Evolutionary conservation across 2,329 filamentous ascomycete genomes (phyloP).

Genomic region (Sporothrix euskadiensis): DNA sequence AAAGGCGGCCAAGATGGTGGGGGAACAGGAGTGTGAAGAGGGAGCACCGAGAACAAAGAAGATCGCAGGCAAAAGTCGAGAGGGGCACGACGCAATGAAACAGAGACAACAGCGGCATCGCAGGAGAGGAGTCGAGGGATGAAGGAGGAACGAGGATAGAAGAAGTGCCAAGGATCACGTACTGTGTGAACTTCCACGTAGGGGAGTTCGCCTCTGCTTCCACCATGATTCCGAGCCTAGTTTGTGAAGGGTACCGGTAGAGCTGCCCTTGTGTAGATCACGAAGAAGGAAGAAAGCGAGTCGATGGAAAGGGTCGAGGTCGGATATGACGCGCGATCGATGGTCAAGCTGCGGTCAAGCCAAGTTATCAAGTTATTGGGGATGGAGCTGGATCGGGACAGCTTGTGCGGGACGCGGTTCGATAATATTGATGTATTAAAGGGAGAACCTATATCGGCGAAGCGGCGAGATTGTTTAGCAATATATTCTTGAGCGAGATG

Average conservation of each 20-base stretch:
- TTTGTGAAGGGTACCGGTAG: constrained; percentile 22
- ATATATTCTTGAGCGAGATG: background rate
- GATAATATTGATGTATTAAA: background rate
- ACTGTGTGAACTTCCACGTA: constrained; percentile 99
- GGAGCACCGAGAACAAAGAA: background rate
- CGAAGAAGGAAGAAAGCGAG: background rate
- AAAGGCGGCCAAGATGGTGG: background rate
- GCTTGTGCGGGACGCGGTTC: background rate
- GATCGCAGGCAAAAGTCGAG: background rate
- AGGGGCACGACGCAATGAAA: background rate
- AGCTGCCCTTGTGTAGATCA: constrained; percentile 24
- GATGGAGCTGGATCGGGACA: background rate
- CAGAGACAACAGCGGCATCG: background rate
- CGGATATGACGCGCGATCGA: background rate
- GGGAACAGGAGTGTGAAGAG: background rate
- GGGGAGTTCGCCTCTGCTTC: constrained; percentile 91
- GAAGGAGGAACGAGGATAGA: constrained; percentile 15
- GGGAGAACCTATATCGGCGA: background rate
- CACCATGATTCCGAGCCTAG: constrained; percentile 70
- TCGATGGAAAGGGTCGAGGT: background rate
- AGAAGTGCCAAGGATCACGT: constrained; percentile 48
- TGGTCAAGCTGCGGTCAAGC: background rate
- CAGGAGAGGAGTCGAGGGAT: background rate
- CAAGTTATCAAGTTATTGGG: background rate
- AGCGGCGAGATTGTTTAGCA: background rate